Evolutionary conservation across 768 basidiomycete genomes (phyloP), one percentile per base, ranked within the genome.

Genomic region (Kwoniella botswanensis): DNA sequence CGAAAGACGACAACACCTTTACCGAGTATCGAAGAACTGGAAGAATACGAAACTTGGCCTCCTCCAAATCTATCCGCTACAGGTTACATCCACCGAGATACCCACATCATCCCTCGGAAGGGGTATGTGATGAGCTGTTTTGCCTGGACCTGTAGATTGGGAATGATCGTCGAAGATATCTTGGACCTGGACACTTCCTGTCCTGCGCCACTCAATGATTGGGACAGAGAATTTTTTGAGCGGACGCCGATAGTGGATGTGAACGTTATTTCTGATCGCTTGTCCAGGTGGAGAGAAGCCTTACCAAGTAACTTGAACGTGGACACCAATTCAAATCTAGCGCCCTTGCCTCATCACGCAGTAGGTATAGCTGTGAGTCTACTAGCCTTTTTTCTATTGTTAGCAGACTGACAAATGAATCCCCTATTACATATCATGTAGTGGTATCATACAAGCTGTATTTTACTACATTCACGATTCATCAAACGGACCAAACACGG

Each of bases 21-120:
- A 7, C 79, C 79, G 1, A 72, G 75, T 11, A 63, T 63, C 5
- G 21, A 62, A 3, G 76, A 80, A 52, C 65, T 77, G 35, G 79
- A 80, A 52, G 79, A 80, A 64, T 71, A 70, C 59, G 79, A 80
- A 50, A 63, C 73, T 18, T 80, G 79, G 79, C 79, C 79, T 18
- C 76, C 78, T 21, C 68, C 70, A 7, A 67, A 72, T 5, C 63
- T 71, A 22, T 65, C 74, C 7, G 53, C 74, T 26, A 55, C 70
- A 11, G 46, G 54, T 3, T 60, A 55, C 11, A 53, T 42, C 11
- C 57, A 42, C 21, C 60, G 63, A 13, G 65, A 63, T 13, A 7
- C 65, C 18, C 52, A 65, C 50, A 69, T 75, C 54, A 53, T 64
- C 3, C 78, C 75, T 1, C 59, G 70, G 0, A 63, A 73, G 42